A percentile compares a stretch with the other conserved stretches of the same genome.
Conservation (phyloP, 2,329 filamentous ascomycete genomes). For the Apiospora sp. region DNA sequence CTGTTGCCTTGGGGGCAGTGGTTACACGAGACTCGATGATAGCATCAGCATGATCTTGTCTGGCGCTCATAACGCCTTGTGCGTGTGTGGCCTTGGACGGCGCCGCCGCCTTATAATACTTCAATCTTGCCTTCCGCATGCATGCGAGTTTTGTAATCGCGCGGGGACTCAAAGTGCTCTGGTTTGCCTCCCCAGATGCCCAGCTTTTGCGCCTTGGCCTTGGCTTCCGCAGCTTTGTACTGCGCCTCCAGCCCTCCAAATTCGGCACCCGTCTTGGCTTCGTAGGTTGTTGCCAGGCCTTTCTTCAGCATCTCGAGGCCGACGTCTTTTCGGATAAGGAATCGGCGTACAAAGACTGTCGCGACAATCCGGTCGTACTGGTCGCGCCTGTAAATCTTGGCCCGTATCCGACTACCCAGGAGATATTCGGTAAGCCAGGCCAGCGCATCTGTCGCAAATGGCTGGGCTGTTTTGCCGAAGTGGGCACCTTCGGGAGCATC, state of each 20-base stretch:
- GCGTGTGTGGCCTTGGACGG: background rate
- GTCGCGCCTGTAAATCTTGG: slow-evolving; percentile 83
- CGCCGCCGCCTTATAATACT: slow-evolving; percentile 26
- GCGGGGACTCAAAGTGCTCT: slow-evolving; percentile 78
- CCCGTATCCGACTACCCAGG: slow-evolving; percentile 76
- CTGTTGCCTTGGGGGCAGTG: background rate
- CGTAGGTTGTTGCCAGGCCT: slow-evolving; percentile 90
- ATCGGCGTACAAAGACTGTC: slow-evolving; percentile 78
- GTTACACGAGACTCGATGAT: background rate
- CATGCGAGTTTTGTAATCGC: slow-evolving; percentile 79
- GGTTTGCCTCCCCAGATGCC: slow-evolving; percentile 79
- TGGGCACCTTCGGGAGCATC: slow-evolving; percentile 94
- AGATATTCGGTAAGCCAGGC: slow-evolving; percentile 81
- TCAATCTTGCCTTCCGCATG: slow-evolving; percentile 37
- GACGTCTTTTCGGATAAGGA: slow-evolving; percentile 78
- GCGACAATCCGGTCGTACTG: slow-evolving; percentile 93
- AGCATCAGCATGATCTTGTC: background rate
- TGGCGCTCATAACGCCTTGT: background rate
- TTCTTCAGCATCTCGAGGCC: slow-evolving; percentile 87
- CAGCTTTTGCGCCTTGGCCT: slow-evolving; percentile 68
- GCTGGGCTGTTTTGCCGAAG: slow-evolving; percentile 89
- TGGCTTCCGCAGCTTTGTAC: slow-evolving; percentile 72
- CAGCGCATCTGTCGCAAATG: slow-evolving; percentile 81
- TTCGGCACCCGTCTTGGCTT: slow-evolving; percentile 88
- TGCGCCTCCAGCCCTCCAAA: slow-evolving; percentile 76